Evolutionary conservation across 768 basidiomycete species (phyloP).

Genomic region (Tubosaeta sp.): DNA sequence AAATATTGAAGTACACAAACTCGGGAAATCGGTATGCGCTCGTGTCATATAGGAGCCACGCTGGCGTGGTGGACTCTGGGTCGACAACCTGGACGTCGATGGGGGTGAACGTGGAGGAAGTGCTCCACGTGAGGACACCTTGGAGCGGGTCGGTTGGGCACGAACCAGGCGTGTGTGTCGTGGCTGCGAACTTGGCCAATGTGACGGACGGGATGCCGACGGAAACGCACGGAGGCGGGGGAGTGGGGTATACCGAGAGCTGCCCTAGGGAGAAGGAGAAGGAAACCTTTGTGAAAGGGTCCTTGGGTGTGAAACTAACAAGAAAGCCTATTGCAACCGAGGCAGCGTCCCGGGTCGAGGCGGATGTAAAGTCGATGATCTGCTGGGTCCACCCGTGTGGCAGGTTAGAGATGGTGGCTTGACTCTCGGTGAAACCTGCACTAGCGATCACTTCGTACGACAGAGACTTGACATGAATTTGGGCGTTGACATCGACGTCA

Average conservation of each 20-base stretch:
- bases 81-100: conserved; percentile 27
- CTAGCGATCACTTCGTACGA: background rate
- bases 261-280: conserved; percentile 60
- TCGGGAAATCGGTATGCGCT: conserved; percentile 42
- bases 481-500: conserved; percentile 38
- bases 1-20: conserved; percentile 68
- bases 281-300: conserved; percentile 32
- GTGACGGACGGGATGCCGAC: conserved; percentile 38
- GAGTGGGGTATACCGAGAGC: conserved; percentile 47
- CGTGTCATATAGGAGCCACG: conserved; percentile 51
- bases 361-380: conserved; percentile 38
- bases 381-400: conserved; percentile 52
- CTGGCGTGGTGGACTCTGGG: conserved; percentile 50
- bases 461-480: conserved; percentile 37
- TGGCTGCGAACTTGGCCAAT: conserved; percentile 53
- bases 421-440: conserved; percentile 28
- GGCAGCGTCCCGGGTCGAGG: conserved; percentile 2
- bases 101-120: conserved; percentile 43
- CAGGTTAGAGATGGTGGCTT: conserved; percentile 31
- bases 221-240: conserved; percentile 22
- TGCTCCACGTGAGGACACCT: conserved; percentile 61
- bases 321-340: conserved; percentile 50
- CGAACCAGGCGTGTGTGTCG: too few relatives aligned
- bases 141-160: conserved; percentile 8
- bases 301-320: conserved; percentile 24